Percentiles rank a stretch among this genome's conserved stretches.
Conservation (phyloP, 176 grass and related monocot genomes). For the Oryza brachyantha region DNA sequence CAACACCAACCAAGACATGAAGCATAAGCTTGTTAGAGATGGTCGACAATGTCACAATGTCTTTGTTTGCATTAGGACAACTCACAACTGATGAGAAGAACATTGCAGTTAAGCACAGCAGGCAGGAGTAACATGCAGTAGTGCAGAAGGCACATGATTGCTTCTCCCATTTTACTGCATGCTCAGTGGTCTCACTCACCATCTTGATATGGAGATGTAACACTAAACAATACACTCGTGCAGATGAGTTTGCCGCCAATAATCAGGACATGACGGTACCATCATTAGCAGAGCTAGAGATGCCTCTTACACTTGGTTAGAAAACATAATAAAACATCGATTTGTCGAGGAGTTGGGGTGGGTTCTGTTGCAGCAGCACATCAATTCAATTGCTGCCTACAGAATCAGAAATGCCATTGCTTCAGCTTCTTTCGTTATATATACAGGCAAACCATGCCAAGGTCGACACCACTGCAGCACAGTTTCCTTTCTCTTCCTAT, state of each 20-base stretch:
- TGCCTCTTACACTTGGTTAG: background rate
- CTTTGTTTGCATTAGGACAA: background rate
- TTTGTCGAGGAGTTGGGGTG: slow-evolving; percentile 12
- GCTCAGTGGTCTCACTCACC: background rate
- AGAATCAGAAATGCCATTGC: background rate
- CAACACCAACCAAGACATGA: background rate
- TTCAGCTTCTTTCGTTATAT: slow-evolving; percentile 17
- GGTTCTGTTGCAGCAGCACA: slow-evolving; percentile 10
- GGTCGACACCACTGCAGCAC: background rate
- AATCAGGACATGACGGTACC: slow-evolving; percentile 7
- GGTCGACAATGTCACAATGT: background rate
- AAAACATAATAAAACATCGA: background rate
- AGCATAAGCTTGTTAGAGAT: background rate
- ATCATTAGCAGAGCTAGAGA: background rate
- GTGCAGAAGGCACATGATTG: background rate
- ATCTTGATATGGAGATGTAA: background rate
- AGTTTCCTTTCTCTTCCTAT: background rate
- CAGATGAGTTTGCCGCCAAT: slow-evolving; percentile 8
- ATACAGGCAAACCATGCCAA: background rate
- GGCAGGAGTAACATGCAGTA: slow-evolving; percentile 17
- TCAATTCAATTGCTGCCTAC: slow-evolving; percentile 6
- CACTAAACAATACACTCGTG: background rate
- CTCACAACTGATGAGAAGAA: background rate
- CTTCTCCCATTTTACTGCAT: background rate
- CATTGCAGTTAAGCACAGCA: background rate